A percentile compares a stretch with the other conserved stretches of the same genome.
phyloP scores from a whole-genome alignment of 1,139 yeast species.

The Candida sojae region DNA sequence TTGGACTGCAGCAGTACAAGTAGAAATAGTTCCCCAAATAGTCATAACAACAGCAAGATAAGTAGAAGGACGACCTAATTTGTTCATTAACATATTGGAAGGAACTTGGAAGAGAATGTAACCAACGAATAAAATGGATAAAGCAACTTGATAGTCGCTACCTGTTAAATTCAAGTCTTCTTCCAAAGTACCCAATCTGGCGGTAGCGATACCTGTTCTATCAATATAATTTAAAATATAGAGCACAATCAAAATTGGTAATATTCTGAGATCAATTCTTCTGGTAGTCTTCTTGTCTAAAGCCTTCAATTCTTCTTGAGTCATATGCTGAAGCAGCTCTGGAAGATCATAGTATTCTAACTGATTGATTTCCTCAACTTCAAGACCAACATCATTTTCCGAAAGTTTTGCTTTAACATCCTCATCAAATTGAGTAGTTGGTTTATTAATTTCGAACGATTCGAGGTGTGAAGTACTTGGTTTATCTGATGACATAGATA shows the following conservation, averaged over 20 bases:
- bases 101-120: conserved; percentile 64
- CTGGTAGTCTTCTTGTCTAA: conserved; percentile 43
- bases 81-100: conserved; percentile 49
- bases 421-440: not conserved
- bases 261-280: conserved; percentile 53
- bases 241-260: conserved; percentile 55
- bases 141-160: conserved; percentile 54
- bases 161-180: conserved; percentile 51
- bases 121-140: conserved; percentile 61
- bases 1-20: conserved; percentile 36
- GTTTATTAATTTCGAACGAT: not conserved
- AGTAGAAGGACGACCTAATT: conserved; percentile 50
- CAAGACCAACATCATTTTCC: not conserved
- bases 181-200: conserved; percentile 58
- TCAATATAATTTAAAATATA: conserved; percentile 59
- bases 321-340: conserved; percentile 31
- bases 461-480: not conserved
- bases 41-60: conserved; percentile 54
- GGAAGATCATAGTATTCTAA: conserved; percentile 23
- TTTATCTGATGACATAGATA: not conserved
- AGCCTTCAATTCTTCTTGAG: conserved; percentile 36
- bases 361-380: not conserved
- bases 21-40: conserved; percentile 53
- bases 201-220: conserved; percentile 62
- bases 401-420: not conserved